Base-by-base conservation (phyloP, 805 yeast species). In the Cyberlindnera nakhonratchasimensis region DNA sequence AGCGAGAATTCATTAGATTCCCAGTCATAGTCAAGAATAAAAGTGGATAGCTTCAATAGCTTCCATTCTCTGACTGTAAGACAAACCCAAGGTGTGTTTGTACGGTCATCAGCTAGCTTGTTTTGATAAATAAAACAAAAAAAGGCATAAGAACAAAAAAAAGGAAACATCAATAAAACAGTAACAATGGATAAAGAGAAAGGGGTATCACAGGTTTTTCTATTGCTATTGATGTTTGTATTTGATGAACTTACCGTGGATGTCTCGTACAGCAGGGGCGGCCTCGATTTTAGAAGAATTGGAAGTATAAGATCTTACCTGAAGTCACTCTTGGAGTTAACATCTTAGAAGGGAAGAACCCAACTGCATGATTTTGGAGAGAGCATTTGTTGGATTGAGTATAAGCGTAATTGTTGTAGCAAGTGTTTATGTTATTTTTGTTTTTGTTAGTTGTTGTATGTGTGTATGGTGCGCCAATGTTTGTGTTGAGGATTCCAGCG, bases 261-360 rank as follows among this genome's bases (percentile, higher is more conserved):
- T 20, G 13, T 16, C 19, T 31, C 34, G 19, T 19, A 12, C 24
- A 31, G 18, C 25, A 32, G 35, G 25, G 35, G 25, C 5, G 29
- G 29, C 18, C 29, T 16, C 19, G 17, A 23, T 14, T n/a, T 6
- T 5, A 23, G 16, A 33, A 22, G 9, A 20, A 20, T 31, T 23
- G 26, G 20, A 20, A 20, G 35, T 32, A n/a, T 20, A 18, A 32
- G 13, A 16, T 33, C 36, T 33, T 33, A 33, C 36, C 36, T 33
- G 19, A 23, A 23, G 12, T 16, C n/a, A 23, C 11, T 6, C 5
- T 14, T 13, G 25, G 21, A 13, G 11, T 18, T 12, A 19, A 8
- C 7, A 30, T 17, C 19, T 18, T 30, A 9, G n/a, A 4, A 9
- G 4, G 22, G 13, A 11, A 10, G 33, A 11, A 17, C 12, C 13